Evolutionary conservation across 2,329 filamentous ascomycete species (phyloP).

Genomic region (Aureobasidium sp.): DNA sequence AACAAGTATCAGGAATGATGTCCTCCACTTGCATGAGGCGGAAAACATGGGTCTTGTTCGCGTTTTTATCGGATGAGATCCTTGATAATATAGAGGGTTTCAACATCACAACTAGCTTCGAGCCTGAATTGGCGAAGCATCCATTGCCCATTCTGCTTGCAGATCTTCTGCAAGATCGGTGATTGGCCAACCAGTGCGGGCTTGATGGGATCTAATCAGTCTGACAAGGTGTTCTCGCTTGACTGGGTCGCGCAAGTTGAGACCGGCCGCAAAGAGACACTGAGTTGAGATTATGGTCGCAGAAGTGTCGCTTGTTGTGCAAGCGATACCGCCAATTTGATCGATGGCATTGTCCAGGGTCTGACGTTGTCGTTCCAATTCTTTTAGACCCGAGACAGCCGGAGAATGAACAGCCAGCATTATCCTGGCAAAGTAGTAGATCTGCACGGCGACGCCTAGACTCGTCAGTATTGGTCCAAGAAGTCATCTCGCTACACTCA

Average conservation of each 20-base stretch:
- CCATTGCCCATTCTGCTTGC: not conserved
- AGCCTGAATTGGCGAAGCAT: not conserved
- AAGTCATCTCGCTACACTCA: not conserved
- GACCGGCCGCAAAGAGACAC: conserved; percentile 32
- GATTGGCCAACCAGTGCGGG: conserved; percentile 30
- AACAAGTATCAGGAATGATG: too few relatives aligned
- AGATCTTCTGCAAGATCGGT: not conserved
- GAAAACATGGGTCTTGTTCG: too few relatives aligned
- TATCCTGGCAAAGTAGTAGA: conserved; percentile 46
- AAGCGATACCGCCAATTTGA: conserved; percentile 43
- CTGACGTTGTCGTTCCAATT: conserved; percentile 38
- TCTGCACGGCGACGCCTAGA: conserved; percentile 40
- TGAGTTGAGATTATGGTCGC: conserved; percentile 22
- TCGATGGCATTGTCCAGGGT: conserved; percentile 41
- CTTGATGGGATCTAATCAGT: conserved; percentile 29
- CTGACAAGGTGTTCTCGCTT: conserved; percentile 27
- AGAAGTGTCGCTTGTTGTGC: not conserved
- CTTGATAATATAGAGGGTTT: too few relatives aligned
- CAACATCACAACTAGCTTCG: too few relatives aligned
- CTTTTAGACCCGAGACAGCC: conserved; percentile 41
- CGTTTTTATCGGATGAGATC: too few relatives aligned
- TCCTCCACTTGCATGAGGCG: too few relatives aligned
- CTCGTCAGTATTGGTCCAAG: not conserved
- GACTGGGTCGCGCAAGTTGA: conserved; percentile 28
- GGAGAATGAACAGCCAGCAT: conserved; percentile 47